These are phyloP conservation scores for Balamuthia mandrillaris DNA, from an alignment of 208 protist species.

Conservation along the genomic window DNA sequence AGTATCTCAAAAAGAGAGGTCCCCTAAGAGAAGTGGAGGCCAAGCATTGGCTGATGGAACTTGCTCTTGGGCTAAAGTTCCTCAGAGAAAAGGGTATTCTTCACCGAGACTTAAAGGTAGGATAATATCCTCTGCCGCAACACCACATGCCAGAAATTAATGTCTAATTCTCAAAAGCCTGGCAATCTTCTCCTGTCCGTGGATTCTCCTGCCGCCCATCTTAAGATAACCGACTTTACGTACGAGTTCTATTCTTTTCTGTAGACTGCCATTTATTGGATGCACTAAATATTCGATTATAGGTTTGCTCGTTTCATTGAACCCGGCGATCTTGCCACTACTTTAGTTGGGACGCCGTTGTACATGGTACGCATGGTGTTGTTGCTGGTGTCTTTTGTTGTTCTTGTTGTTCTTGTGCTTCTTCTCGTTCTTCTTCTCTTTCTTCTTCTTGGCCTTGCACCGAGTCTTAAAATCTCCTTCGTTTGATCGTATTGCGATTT, in stretches of 20 bases:
- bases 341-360: constrained; percentile 1
- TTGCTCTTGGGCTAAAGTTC: constrained; percentile 33
- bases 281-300: not conserved
- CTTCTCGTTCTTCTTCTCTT: too few relatives aligned
- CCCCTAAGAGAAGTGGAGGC: not conserved
- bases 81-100: constrained; percentile 6
- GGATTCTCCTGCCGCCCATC: not conserved
- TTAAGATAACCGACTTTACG: constrained; percentile 41
- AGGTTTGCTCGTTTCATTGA: constrained; percentile 35
- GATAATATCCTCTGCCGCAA: too few relatives aligned
- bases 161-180: too few relatives aligned
- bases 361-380: too few relatives aligned
- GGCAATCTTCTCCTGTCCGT: constrained; percentile 3
- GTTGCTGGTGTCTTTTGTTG: too few relatives aligned
- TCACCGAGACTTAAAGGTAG: constrained; percentile 28
- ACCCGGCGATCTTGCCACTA: constrained; percentile 16
- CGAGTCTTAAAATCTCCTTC: too few relatives aligned
- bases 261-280: not conserved
- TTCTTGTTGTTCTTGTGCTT: too few relatives aligned
- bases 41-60: not conserved
- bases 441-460: too few relatives aligned
- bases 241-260: not conserved
- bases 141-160: too few relatives aligned
- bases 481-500: too few relatives aligned
- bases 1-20: not conserved